phyloP scores from a whole-genome alignment of 208 protist species.

The Acanthamoeba sp. region DNA sequence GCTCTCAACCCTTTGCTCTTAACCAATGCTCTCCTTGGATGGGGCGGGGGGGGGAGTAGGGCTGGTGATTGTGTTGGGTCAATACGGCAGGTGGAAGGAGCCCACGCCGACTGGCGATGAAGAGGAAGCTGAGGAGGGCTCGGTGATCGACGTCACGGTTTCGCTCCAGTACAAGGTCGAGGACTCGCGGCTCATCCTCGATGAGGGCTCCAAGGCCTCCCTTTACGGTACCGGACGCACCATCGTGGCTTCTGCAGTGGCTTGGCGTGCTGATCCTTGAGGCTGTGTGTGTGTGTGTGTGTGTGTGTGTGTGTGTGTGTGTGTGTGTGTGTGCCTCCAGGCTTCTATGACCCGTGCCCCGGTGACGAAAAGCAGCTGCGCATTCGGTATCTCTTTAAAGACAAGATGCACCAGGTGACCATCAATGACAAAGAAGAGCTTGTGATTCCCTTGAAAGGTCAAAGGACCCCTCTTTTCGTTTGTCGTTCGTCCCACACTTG shows the following conservation, averaged over 20 bases:
- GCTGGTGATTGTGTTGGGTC: constrained; percentile 49
- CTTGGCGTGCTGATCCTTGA: too few relatives aligned
- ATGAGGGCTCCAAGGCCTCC: constrained; percentile 53
- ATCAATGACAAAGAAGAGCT: constrained; percentile 59
- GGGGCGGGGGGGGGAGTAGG: background rate
- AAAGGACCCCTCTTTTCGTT: too few relatives aligned
- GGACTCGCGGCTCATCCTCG: constrained; percentile 61
- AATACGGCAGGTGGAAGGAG: constrained; percentile 52
- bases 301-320: too few relatives aligned
- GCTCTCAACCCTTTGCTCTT: background rate
- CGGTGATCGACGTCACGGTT: constrained; percentile 66
- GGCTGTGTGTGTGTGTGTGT: too few relatives aligned
- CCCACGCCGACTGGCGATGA: background rate
- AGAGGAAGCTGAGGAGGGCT: constrained; percentile 55
- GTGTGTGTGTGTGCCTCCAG: too few relatives aligned
- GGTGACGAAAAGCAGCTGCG: constrained; percentile 66
- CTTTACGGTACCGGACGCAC: background rate
- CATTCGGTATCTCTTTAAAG: constrained; percentile 60
- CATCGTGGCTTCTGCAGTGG: background rate
- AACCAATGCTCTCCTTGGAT: background rate
- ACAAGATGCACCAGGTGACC: constrained; percentile 48
- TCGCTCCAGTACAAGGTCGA: constrained; percentile 57
- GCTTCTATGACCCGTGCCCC: constrained; percentile 69
- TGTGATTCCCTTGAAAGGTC: constrained; percentile 66
- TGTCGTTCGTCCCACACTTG: too few relatives aligned